Base-by-base conservation (phyloP, 306 rosid species). In the Fagus sylvatica region DNA sequence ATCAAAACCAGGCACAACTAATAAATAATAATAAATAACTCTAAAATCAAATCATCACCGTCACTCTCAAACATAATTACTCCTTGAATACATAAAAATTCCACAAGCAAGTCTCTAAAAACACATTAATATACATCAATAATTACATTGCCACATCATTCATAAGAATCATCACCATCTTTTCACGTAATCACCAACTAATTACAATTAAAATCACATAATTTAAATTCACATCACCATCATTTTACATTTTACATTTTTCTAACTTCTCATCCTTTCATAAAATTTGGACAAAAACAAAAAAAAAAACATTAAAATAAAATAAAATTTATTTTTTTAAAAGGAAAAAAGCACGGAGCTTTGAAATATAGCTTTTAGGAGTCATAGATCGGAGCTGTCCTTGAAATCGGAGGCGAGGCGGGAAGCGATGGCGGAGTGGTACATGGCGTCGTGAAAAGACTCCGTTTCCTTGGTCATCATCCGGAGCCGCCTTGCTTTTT, bases 361-460 rank as follows among this genome's bases (percentile, higher is more conserved):
- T 43, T 5, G 6, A 48, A 66, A 65, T 37, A 66, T 62, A 15
- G 30, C 71, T 40, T 8, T 43, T 46, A 10, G 11, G 12, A 10
- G 51, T 83, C 77, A 88, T 28, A 0, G 76, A 82, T 89, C 92
- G 82, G 85, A 84, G 48, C 75, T 69, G 34, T 49, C 78, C 32
- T 88, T 87, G 84, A 92, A 89, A 67, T 94, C 97, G 6, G 93
- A 81, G 71, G 98, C 98, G 68, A 94, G 96, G 19, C 98, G 81
- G 61, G 91, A 84, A 60, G 98, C 98, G 85, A 94, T 94, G 15
- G 98, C 93, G 22, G 97, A 92, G 90, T 92, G 97, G 62, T 94
- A 94, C 98, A 94, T 94, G 36, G 81, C 90, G 78, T 92, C 97
- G 72, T 92, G 98, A 82, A 87, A 92, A 39, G 97, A 19, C 59